Base-by-base conservation (phyloP, 768 basidiomycete genomes). In the Phanerodontia chrysosporium region DNA sequence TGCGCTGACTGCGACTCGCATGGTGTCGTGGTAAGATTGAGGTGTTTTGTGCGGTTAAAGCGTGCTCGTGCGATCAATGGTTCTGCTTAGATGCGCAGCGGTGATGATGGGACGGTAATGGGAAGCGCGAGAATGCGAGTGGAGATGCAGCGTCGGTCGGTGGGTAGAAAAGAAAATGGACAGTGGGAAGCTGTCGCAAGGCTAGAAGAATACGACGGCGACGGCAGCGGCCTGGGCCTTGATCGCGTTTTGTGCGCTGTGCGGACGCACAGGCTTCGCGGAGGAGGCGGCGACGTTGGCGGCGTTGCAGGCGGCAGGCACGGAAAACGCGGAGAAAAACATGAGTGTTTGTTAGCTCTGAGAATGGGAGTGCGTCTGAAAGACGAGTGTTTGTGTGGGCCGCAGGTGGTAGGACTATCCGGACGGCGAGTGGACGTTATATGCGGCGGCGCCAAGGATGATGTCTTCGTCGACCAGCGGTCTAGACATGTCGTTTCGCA, bases 181-280 rank as follows among this genome's bases (percentile, higher is more conserved):
- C n/a, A 5, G 2, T 1, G 14, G 1, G 29, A 7, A n/a, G n/a
- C 29, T 8, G 29, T 13, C 7, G 29, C 1, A 28, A 29, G n/a
- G 49, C 29, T 53, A 53, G 35, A 53, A 53, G 52, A 53, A 53
- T 16, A 53, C 52, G 52, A 24, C 52, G 35, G 22, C 52, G 35
- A 42, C 36, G 35, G 22, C 22, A 36, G 52, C 18, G 24, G 52
- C 52, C 21, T 42, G 35, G 9, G 52, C 12, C 35, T 53, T 53
- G 52, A 53, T 53, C n/a, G 52, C 32, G 9, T n/a, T 24, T 35
- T 53, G 52, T n/a, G 52, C 24, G 22, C 52, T 25, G 30, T 30
- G 35, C 35, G 52, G 24, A 3, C 52, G 32, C 14, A 35, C 30
- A 25, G 52, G 52, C 35, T 53, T 53, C 32, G 52, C 24, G 6